Percentiles rank a stretch among this genome's conserved stretches.
phyloP scores from a whole-genome alignment of 768 basidiomycete genomes.

The Roridomyces roridus region DNA sequence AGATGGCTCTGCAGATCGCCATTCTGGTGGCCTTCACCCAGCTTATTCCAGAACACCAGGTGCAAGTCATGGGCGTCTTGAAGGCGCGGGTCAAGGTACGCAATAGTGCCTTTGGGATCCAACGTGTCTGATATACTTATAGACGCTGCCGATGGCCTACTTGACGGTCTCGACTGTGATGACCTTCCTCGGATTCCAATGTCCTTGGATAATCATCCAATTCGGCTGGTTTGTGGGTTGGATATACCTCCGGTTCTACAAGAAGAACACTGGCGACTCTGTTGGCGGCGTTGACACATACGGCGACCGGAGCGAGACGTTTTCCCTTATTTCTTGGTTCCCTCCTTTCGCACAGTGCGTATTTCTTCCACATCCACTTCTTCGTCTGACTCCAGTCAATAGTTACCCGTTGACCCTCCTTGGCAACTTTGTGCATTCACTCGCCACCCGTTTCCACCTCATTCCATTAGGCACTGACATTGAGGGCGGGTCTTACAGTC shows the following conservation, averaged over 20 bases:
- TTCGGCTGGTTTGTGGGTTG: conserved; percentile 99
- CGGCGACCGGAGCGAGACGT: conserved; percentile 96
- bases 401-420: conserved; percentile 77
- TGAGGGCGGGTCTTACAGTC: conserved; percentile 74
- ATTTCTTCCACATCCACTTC: neutral
- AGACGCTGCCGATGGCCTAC: conserved; percentile 95
- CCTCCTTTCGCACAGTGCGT: conserved; percentile 93
- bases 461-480: conserved; percentile 74
- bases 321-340: conserved; percentile 95
- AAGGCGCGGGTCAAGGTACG: conserved; percentile 90
- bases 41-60: conserved; percentile 96
- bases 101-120: neutral
- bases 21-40: conserved; percentile 97
- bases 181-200: conserved; percentile 83
- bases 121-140: conserved; percentile 17
- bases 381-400: conserved; percentile 7
- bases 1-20: conserved; percentile 88
- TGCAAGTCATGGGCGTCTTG: conserved; percentile 86
- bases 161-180: conserved; percentile 88
- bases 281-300: conserved; percentile 71
- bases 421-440: conserved; percentile 69
- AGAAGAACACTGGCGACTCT: conserved; percentile 75
- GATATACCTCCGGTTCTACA: conserved; percentile 97
- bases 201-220: conserved; percentile 92
- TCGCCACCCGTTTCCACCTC: conserved; percentile 74